Evolutionary conservation across 2,329 filamentous ascomycete species (phyloP).

Genomic region (Arthrobotrys entomopaga): DNA sequence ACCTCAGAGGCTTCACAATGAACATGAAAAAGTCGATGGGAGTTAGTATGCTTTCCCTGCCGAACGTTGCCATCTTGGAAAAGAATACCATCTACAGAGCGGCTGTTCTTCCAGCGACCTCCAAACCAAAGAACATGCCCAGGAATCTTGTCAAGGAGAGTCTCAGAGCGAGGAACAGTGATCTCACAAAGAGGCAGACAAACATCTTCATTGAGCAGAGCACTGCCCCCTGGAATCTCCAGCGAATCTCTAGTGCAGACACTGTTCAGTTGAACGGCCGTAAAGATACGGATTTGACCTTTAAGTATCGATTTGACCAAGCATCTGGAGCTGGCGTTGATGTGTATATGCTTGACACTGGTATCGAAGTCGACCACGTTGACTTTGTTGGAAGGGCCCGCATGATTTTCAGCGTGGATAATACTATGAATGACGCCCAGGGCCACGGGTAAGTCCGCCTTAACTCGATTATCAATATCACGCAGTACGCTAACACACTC

Average conservation of each 20-base stretch:
- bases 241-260: conserved; percentile 59
- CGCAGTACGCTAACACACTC: conserved; percentile 4
- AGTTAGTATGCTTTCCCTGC: conserved; percentile 47
- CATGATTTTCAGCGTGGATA: conserved; percentile 63
- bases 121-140: conserved; percentile 47
- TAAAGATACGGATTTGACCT: conserved; percentile 60
- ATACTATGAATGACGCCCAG: conserved; percentile 60
- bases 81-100: conserved; percentile 46
- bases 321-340: conserved; percentile 63
- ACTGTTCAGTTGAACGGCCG: conserved; percentile 58
- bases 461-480: background rate
- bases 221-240: conserved; percentile 59
- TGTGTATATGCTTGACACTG: conserved; percentile 66
- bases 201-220: conserved; percentile 43
- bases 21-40: conserved; percentile 51
- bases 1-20: conserved; percentile 58
- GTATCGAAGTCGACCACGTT: conserved; percentile 60
- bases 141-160: conserved; percentile 54
- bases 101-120: conserved; percentile 44
- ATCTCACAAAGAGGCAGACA: conserved; percentile 37
- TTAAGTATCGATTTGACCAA: conserved; percentile 60
- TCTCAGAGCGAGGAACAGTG: conserved; percentile 38
- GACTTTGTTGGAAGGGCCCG: conserved; percentile 59
- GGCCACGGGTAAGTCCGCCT: conserved; percentile 70
- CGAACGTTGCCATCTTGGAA: conserved; percentile 48